Conservation (phyloP, 75 land plant species). For the Ceratopteris richardii region DNA sequence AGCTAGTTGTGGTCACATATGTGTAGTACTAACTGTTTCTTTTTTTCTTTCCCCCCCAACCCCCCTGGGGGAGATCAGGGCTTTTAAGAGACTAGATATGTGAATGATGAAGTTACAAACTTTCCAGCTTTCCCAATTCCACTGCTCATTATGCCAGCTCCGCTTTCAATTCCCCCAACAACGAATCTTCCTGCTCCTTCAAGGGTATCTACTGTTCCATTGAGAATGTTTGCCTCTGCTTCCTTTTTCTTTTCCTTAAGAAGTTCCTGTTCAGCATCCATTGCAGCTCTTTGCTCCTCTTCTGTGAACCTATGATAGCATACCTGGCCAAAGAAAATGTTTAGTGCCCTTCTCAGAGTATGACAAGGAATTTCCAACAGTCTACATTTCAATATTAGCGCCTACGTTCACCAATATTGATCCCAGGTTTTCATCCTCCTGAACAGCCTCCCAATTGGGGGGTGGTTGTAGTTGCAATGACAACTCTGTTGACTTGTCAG, state of each 20-base stretch:
- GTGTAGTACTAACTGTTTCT: too few relatives aligned
- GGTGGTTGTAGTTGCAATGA: constrained; percentile 45
- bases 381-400: not conserved
- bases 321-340: constrained; percentile 34
- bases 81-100: not conserved
- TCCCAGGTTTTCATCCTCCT: constrained; percentile 75
- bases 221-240: constrained; percentile 66
- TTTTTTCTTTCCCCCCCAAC: too few relatives aligned
- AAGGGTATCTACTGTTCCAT: constrained; percentile 77
- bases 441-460: constrained; percentile 50
- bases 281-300: constrained; percentile 73
- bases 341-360: not conserved
- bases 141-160: constrained; percentile 54
- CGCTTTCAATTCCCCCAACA: constrained; percentile 33
- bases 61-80: too few relatives aligned
- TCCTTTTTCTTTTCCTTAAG: constrained; percentile 55
- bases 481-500: constrained; percentile 43
- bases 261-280: constrained; percentile 67
- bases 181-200: constrained; percentile 38
- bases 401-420: constrained; percentile 46
- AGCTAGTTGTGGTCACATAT: too few relatives aligned
- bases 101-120: constrained; percentile 34
- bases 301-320: constrained; percentile 61
- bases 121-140: constrained; percentile 73
- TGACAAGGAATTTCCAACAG: too few relatives aligned